These are phyloP conservation scores for Xylaria sp. DNA, from an alignment of 2,329 filamentous ascomycete genomes.

Conservation along the genomic window DNA sequence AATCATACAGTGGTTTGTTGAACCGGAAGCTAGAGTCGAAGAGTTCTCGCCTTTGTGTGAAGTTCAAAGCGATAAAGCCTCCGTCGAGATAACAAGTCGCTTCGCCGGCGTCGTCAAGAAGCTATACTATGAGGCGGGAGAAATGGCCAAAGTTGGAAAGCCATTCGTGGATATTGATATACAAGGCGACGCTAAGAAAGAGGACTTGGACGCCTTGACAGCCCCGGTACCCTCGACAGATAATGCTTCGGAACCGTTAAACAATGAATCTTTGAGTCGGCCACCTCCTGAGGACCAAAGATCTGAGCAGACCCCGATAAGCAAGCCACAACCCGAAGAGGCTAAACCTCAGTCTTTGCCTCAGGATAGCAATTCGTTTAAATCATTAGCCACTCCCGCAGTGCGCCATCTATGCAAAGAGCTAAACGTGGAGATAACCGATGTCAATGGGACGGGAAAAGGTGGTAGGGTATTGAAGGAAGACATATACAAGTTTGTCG, in stretches of 20 bases:
- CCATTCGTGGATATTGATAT: constrained; percentile 96
- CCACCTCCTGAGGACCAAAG: constrained; percentile 37
- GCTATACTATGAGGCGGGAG: constrained; percentile 92
- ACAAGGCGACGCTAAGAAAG: constrained; percentile 76
- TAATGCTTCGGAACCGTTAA: constrained; percentile 44
- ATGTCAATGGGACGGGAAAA: constrained; percentile 86
- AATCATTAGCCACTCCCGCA: constrained; percentile 87
- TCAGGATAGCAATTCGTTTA: constrained; percentile 69
- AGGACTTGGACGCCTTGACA: constrained; percentile 61
- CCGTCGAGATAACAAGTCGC: constrained; percentile 90
- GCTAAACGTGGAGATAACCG: constrained; percentile 78
- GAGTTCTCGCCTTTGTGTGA: constrained; percentile 98
- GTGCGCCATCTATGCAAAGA: constrained; percentile 90
- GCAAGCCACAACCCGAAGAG: constrained; percentile 31
- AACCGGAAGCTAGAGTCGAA: constrained; percentile 93
- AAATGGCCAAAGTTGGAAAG: constrained; percentile 96
- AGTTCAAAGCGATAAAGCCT: constrained; percentile 97
- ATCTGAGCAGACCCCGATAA: constrained; percentile 20
- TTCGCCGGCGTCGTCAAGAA: constrained; percentile 97
- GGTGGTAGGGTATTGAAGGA: constrained; percentile 94
- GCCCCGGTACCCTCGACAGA: constrained; percentile 49
- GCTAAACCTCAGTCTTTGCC: constrained; percentile 40
- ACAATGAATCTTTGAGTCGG: constrained; percentile 41
- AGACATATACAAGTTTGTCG: constrained; percentile 80
- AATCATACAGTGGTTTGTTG: constrained; percentile 99